Evolutionary conservation across 805 yeast genomes (phyloP).

Genomic region (Peterozyma xylosa): DNA sequence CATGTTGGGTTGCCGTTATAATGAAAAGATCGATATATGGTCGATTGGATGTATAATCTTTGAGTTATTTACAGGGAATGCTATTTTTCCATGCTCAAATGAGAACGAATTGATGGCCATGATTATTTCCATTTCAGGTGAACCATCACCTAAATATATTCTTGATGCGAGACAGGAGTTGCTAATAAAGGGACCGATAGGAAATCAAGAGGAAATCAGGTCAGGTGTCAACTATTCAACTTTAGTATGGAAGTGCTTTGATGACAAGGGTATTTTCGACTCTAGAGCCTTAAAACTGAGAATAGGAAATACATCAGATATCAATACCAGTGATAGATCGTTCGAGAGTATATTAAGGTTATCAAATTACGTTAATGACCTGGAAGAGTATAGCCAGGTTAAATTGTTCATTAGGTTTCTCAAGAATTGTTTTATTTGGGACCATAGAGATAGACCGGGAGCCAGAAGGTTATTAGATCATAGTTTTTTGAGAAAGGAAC

Average conservation of each 20-base stretch:
- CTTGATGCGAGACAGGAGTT: constrained; percentile 30
- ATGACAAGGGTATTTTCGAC: constrained; percentile 18
- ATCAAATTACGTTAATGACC: constrained; percentile 5
- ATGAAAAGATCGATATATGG: constrained; percentile 69
- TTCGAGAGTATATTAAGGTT: constrained; percentile 13
- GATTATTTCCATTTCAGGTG: constrained; percentile 36
- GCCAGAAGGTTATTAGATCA: constrained; percentile 20
- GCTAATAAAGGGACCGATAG: constrained; percentile 25
- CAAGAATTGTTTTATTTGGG: constrained; percentile 24
- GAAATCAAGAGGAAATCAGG: constrained; percentile 10
- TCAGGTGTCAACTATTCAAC: constrained; percentile 16
- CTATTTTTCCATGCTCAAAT: constrained; percentile 38
- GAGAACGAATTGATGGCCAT: constrained; percentile 40
- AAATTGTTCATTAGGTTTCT: constrained; percentile 19
- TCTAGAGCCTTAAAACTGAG: constrained; percentile 11
- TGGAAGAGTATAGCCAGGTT: constrained; percentile 7
- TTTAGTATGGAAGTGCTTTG: constrained; percentile 29
- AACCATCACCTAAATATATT: constrained; percentile 35
- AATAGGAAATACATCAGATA: constrained; percentile 11
- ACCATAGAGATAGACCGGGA: constrained; percentile 21
- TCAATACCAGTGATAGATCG: constrained; percentile 11
- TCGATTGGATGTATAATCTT: constrained; percentile 90
- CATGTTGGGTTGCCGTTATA: constrained; percentile 55
- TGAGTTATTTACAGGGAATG: constrained; percentile 63
- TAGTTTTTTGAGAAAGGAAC: constrained; percentile 16